Conservation (phyloP, 441 rosid genomes). For the Oxalis stricta region DNA sequence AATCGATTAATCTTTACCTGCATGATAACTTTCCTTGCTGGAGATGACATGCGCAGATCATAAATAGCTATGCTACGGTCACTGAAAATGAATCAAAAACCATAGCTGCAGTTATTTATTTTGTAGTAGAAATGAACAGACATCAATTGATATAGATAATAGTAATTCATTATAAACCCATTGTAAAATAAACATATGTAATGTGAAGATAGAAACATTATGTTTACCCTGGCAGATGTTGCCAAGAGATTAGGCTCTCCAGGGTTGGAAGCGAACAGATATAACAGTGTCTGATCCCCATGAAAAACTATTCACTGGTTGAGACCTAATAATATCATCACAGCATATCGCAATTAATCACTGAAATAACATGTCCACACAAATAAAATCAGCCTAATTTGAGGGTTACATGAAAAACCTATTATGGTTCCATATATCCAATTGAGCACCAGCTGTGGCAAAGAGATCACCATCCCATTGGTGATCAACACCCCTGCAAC, state of each 20-base stretch:
- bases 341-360: not conserved
- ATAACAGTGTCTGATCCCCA: conserved; percentile 84
- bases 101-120: not conserved
- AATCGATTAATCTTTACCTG: conserved; percentile 30
- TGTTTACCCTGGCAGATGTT: conserved; percentile 71
- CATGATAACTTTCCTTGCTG: conserved; percentile 77
- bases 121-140: not conserved
- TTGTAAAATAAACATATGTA: too few species aligned
- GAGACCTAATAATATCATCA: conserved; percentile 45
- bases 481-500: conserved; percentile 82
- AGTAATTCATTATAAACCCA: too few species aligned
- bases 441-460: conserved; percentile 90
- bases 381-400: not conserved
- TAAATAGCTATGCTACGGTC: conserved; percentile 78
- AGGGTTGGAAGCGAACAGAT: conserved; percentile 83
- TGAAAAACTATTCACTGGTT: conserved; percentile 65
- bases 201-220: not conserved
- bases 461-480: conserved; percentile 82
- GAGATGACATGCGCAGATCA: conserved; percentile 76
- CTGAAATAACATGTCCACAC: not conserved
- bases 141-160: too few species aligned
- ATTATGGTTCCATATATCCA: conserved; percentile 94
- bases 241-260: conserved; percentile 84
- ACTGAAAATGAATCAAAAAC: conserved; percentile 21
- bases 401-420: conserved; percentile 50